Percentiles rank a stretch among this genome's conserved stretches.
These are phyloP conservation scores for Apophysomyces variabilis DNA, from an alignment of 371 early-diverging fungal species.

Conservation along the genomic window DNA sequence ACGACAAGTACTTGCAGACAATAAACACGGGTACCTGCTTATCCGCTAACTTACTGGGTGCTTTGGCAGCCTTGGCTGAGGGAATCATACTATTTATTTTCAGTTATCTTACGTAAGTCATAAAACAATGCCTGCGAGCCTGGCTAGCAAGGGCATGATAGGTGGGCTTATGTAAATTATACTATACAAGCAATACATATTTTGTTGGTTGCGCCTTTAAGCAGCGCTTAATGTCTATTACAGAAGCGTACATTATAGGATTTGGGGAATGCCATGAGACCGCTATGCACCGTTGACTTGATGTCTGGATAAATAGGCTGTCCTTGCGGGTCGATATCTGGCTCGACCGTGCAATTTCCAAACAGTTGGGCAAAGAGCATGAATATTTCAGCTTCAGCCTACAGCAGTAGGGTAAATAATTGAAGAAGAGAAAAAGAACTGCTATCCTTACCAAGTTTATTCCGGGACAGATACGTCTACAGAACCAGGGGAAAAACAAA, in stretches of 20 bases:
- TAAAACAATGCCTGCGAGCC: too few relatives aligned
- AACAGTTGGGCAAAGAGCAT: background rate
- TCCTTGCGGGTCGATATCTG: background rate
- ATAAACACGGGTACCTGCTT: too few relatives aligned
- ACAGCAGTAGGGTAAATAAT: background rate
- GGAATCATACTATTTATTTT: too few relatives aligned
- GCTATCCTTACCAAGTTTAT: background rate
- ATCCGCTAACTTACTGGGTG: too few relatives aligned
- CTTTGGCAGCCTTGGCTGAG: too few relatives aligned
- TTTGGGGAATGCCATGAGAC: background rate
- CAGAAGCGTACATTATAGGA: background rate
- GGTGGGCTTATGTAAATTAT: too few relatives aligned
- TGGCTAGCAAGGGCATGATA: too few relatives aligned
- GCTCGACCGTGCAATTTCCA: background rate
- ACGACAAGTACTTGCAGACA: too few relatives aligned
- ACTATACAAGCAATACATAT: background rate
- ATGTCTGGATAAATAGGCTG: background rate
- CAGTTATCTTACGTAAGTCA: too few relatives aligned
- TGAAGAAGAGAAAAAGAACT: background rate
- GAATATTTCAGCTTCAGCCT: background rate
- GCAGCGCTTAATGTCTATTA: background rate
- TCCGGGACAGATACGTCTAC: conserved; percentile 4
- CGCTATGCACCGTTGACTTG: background rate
- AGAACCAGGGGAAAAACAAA: background rate
- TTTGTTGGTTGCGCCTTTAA: background rate